Base-by-base conservation (phyloP, 2,329 filamentous ascomycete species). In the Cercospora zeina region DNA sequence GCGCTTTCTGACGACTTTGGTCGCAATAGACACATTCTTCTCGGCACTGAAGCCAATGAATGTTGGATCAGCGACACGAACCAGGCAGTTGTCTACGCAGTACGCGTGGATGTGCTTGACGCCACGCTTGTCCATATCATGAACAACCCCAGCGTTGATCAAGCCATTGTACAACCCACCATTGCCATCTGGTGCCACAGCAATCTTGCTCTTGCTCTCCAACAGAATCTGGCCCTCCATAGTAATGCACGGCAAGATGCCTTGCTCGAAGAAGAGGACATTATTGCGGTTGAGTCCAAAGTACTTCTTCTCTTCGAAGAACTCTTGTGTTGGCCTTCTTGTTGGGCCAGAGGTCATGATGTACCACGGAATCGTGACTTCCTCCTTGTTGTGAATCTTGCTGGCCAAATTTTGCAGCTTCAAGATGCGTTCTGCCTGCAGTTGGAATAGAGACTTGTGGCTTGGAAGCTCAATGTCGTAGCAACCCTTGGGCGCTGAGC, bases 271-370 rank as follows among this genome's bases (percentile, higher is more conserved):
- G 77, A 97, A 90, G 69, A 89, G 79, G 64, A 99, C 89, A 74
- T 99, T 95, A 76, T 89, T 87, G 78, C 90, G 85, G 69, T 88
- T 83, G 63, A 99, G 80, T 5, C 95, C 95, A 76, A 99, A 99
- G 82, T 92, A 97, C 62, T 86, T 85, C 81, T 97, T 84, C 77
- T 96, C 83, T 75, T 89, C 80, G 78, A 99, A 97, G 82, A 95
- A 99, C 65, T 89, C 82, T 81, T 96, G 90, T n/a, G 95, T 99
- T 42, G 93, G 91, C 65, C 86, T 87, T 69, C 93, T 86, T 7
- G 95, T 99, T 50, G 95, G 95, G 4, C 95, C 95, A 72, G 91
- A 96, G 72, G 95, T 99, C 95, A 99, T 99, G 77, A 99, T 91
- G 79, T 99, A 99, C 95, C 95, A 99, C 11, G 95, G 95, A 45